Evolutionary conservation across 495 filamentous ascomycete genomes (phyloP), one percentile per base, ranked within the genome.

Genomic region (Pseudevernia furfuracea): DNA sequence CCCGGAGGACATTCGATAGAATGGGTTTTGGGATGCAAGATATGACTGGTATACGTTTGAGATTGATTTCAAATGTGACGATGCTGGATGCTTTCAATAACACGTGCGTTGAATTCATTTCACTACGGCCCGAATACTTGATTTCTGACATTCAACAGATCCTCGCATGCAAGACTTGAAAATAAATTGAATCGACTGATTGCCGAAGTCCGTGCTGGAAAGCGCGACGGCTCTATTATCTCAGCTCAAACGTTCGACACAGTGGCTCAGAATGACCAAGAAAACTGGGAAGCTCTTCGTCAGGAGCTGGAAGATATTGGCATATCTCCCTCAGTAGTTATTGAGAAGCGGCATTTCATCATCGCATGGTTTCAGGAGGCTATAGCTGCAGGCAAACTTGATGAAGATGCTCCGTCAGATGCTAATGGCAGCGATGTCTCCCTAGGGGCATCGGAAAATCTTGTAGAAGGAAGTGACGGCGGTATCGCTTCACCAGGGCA

Each of bases 331-430:
- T 23, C 19, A 1, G 25, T 67, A 1, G 21, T 69, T n/a, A 48
- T 23, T 17, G 63, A 70, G 57, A 62, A 70, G 23, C 52, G 58
- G 23, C 39, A 55, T 8, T 69, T 66, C 44, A 69, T 70, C n/a
- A 57, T 62, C 19, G 41, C 48, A 1, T 70, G 68, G 68, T 69
- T 70, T 41, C 48, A 67, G 53, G 59, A 70, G 17, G 68, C 67
- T 17, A 25, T 67, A 12, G 64, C 46, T 14, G 36, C 36, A 23
- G 67, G 68, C 12, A 21, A 36, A 21, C 39, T 69, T 39, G 60
- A 69, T n/a, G 66, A 69, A 49, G 53, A 68, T 28, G 19, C 49
- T 25, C 38, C 60, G 0, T 56, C 44, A 14, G 60, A 41, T 32
- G 32, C 38, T 7, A 23, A 55, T 3, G 17, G n/a, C 15, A 55